Evolutionary conservation across 2,329 filamentous ascomycete species (phyloP).

Genomic region (Curvularia spicifera): DNA sequence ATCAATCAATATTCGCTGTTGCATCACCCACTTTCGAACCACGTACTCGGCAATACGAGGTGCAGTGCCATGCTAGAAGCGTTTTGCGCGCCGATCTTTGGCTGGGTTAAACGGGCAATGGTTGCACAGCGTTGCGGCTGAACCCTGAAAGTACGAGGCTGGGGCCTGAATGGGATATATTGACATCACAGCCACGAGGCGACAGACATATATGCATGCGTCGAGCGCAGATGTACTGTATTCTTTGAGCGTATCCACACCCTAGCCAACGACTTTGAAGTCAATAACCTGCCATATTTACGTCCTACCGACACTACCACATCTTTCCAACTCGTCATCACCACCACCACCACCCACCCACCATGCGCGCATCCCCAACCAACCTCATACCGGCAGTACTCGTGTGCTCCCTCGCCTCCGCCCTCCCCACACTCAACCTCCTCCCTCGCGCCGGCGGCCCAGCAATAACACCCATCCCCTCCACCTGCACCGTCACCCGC

Average conservation of each 20-base stretch:
- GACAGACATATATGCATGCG: slow-evolving; percentile 9
- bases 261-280: neutral
- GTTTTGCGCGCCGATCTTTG: slow-evolving; percentile 2
- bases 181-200: slow-evolving; percentile 11
- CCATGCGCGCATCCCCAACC: slow-evolving; percentile 10
- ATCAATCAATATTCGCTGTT: slow-evolving; percentile 3
- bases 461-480: slow-evolving; percentile 38
- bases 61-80: slow-evolving; percentile 4
- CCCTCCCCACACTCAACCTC: slow-evolving; percentile 10
- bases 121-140: slow-evolving; percentile 23
- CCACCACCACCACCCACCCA: neutral
- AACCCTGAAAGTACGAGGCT: slow-evolving; percentile 13
- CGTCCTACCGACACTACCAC: neutral
- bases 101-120: slow-evolving; percentile 9
- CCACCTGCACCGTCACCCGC: slow-evolving; percentile 44
- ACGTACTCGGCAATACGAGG: neutral
- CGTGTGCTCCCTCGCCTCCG: slow-evolving; percentile 10
- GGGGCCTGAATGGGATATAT: slow-evolving; percentile 2
- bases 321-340: neutral
- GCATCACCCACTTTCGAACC: slow-evolving; percentile 3
- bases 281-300: neutral
- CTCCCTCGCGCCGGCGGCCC: slow-evolving; percentile 46
- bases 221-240: neutral
- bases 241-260: too few relatives aligned
- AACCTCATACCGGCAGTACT: neutral